These are phyloP conservation scores for Cyclotella choctawhatcheeana DNA, from an alignment of 108 stramenopile species.

Conservation along the genomic window DNA sequence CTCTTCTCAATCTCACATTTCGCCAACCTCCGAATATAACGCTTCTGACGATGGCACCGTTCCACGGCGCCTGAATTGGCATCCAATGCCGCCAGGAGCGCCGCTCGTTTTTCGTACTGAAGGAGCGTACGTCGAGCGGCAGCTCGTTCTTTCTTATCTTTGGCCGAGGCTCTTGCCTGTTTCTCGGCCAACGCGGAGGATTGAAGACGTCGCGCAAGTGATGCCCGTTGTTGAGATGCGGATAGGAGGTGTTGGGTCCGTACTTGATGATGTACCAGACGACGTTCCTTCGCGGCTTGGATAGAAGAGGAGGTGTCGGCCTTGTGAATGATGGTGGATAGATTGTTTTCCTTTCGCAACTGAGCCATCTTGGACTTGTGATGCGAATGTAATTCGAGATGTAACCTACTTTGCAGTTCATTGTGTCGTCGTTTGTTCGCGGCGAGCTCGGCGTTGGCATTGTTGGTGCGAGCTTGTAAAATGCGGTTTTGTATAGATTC, in stretches of 20 bases:
- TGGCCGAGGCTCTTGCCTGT: conserved; percentile 28
- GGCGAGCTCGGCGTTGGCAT: neutral
- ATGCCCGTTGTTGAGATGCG: conserved; percentile 11
- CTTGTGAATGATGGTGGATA: neutral
- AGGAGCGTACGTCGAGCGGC: conserved; percentile 24
- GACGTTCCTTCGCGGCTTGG: neutral
- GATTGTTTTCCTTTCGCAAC: neutral
- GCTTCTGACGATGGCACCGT: neutral
- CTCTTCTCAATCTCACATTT: conserved; percentile 26
- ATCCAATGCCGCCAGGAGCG: conserved; percentile 25
- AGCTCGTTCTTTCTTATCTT: conserved; percentile 38
- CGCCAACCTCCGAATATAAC: conserved; percentile 27
- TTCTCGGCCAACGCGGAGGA: conserved; percentile 23
- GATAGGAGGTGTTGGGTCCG: conserved; percentile 8
- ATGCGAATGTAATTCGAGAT: neutral
- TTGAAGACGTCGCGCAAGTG: conserved; percentile 3
- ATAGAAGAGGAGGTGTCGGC: neutral
- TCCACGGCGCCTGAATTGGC: conserved; percentile 28
- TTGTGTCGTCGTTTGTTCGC: neutral
- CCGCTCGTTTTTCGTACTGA: conserved; percentile 29
- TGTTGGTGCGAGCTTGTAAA: neutral
- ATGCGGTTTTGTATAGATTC: neutral
- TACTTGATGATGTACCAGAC: neutral
- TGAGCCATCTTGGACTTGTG: neutral
- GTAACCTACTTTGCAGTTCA: too few species aligned